Conservation (phyloP, 345 rosid species). For the Cardamine resedifolia region DNA sequence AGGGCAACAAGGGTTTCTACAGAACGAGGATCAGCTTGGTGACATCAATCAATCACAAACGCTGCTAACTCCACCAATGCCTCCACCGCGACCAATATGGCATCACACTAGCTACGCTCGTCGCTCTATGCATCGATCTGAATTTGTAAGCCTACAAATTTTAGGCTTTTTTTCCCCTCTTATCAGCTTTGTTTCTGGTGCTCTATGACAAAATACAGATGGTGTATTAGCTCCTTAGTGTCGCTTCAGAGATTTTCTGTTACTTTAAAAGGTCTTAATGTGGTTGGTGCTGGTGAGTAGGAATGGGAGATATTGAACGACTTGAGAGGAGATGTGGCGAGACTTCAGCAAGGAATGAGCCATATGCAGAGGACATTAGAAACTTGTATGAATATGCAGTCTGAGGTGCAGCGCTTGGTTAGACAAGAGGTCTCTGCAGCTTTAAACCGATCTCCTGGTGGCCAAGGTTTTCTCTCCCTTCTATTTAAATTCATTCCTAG, state of each 20-base stretch:
- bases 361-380: conserved; percentile 87
- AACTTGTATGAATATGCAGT: conserved; percentile 82
- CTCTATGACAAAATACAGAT: background rate
- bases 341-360: conserved; percentile 80
- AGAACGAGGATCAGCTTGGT: background rate
- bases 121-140: conserved; percentile 69
- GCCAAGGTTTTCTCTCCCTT: conserved; percentile 42
- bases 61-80: conserved; percentile 62
- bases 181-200: background rate
- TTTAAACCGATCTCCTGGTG: conserved; percentile 55
- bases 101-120: conserved; percentile 66
- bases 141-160: conserved; percentile 49
- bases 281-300: conserved; percentile 26
- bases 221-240: background rate
- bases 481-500: background rate
- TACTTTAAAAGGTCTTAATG: conserved; percentile 19
- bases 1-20: background rate
- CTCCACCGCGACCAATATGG: conserved; percentile 71
- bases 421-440: conserved; percentile 88
- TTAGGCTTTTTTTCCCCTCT: background rate
- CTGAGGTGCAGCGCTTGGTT: conserved; percentile 57
- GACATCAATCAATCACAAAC: conserved; percentile 45
- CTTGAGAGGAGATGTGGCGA: conserved; percentile 67
- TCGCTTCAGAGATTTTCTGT: background rate
- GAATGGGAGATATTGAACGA: conserved; percentile 82